Conservation (phyloP, 2,329 filamentous ascomycete species). For the Colletotrichum paranaense region DNA sequence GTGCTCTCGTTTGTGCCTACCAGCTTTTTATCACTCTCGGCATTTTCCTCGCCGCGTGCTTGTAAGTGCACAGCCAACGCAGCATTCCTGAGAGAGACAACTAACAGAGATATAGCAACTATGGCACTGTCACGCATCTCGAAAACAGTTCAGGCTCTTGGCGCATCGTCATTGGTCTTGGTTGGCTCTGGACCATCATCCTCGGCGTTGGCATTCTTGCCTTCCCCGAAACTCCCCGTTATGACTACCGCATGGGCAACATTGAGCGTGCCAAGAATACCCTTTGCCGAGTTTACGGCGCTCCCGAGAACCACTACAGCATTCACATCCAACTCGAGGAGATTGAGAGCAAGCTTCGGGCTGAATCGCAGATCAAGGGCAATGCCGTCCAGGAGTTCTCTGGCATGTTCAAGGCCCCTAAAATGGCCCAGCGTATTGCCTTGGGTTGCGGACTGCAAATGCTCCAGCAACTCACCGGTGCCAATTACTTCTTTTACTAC, state of each 20-base stretch:
- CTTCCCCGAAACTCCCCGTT: constrained; percentile 65
- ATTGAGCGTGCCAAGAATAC: constrained; percentile 58
- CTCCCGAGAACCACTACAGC: constrained; percentile 53
- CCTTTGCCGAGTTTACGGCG: constrained; percentile 60
- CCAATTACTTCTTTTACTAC: constrained; percentile 76
- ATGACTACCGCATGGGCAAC: constrained; percentile 59
- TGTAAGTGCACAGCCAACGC: constrained; percentile 39
- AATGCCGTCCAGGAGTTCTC: constrained; percentile 59
- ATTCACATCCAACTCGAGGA: constrained; percentile 63
- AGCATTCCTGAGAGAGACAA: background rate
- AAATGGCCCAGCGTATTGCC: constrained; percentile 71
- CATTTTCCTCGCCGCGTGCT: constrained; percentile 68
- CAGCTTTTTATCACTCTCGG: constrained; percentile 80
- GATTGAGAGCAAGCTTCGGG: constrained; percentile 63
- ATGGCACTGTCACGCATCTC: constrained; percentile 62
- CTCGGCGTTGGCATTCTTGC: constrained; percentile 61
- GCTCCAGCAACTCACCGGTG: constrained; percentile 68
- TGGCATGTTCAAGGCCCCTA: constrained; percentile 72
- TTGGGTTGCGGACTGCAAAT: constrained; percentile 72
- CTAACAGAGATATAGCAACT: constrained; percentile 51
- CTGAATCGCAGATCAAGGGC: constrained; percentile 54
- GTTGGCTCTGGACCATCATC: constrained; percentile 61
- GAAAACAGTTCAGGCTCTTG: constrained; percentile 62
- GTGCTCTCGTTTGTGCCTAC: constrained; percentile 73
- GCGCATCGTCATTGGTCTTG: constrained; percentile 69